Evolutionary conservation across 2,329 filamentous ascomycete species (phyloP), one percentile per base, ranked within the genome.

Genomic region (Dichotomopilus funicola): DNA sequence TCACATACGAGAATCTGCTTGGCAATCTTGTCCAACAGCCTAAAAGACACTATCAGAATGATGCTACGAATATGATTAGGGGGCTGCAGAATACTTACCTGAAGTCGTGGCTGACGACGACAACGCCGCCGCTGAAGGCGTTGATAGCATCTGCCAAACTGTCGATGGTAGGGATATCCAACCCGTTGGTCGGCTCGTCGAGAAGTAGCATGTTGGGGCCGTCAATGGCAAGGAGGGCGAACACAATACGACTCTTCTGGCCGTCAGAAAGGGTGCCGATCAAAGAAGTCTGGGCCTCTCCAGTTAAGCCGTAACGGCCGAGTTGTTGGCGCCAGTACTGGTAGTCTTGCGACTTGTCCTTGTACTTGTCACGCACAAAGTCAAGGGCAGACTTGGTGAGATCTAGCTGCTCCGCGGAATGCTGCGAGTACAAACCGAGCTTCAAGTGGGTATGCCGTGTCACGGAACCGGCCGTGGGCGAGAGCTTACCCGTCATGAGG

Each of bases 1-100:
- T 99, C 94, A 75, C 95, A 99, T 55, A 99, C 94, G 77, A 99
- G 85, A 74, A 99, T 99, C 74, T 99, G 90, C 82, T 99, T 99
- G 66, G 94, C 94, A 72, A 99, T 97, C 81, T 96, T 96, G 83
- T 99, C 94, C 63, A 99, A 85, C 68, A 99, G 80, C 80, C 92
- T 95, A 56, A 41, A 51, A 27, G 41, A 8, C 1, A 12, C 9
- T 27, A 57, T 59, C 41, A 55, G 48, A 31, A 53, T 37, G 12
- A n/a, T 48, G 19, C 6, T 35, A 4, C 11, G 12, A 5, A 13
- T 42, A 11, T 5, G 12, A 13, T 7, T 6, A 19, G 19, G 9
- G 3, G 27, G 53, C 9, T 27, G 11, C 34, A n/a, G 7, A 51
- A 67, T 54, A 67, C 85, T 71, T 83, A 95, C 91, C 91, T 87